phyloP scores from a whole-genome alignment of 2,329 filamentous ascomycete species.

The Trichoderma afroharzianum region DNA sequence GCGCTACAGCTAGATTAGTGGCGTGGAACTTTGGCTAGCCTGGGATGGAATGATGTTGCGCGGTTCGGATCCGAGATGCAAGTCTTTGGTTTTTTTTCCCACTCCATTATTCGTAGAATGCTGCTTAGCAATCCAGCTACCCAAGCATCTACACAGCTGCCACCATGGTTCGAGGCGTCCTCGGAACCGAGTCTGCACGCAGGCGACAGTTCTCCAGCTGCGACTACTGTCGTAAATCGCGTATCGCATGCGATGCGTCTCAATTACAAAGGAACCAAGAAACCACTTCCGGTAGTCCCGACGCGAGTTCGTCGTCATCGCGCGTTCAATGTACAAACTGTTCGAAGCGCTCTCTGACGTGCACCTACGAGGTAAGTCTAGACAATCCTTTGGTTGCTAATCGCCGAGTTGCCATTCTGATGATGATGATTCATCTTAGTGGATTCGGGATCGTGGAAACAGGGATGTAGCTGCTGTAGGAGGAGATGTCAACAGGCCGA shows the following conservation, averaged over 20 bases:
- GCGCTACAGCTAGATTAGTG: background rate
- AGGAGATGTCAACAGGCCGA: background rate
- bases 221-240: background rate
- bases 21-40: background rate
- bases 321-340: constrained; percentile 1
- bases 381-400: background rate
- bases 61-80: background rate
- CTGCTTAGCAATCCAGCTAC: background rate
- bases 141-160: background rate
- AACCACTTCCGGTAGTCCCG: background rate
- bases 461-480: background rate
- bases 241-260: constrained; percentile 3
- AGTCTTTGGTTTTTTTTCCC: background rate
- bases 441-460: background rate
- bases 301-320: background rate
- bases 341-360: background rate
- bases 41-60: background rate
- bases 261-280: background rate
- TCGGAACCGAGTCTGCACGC: background rate
- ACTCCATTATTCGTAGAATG: background rate
- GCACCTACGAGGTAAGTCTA: background rate
- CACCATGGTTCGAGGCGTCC: background rate
- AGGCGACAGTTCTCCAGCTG: constrained; percentile 3
- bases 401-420: background rate
- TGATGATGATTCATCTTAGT: background rate